Evolutionary conservation across 805 yeast species (phyloP).

Genomic region (Suhomyces canberraensis): DNA sequence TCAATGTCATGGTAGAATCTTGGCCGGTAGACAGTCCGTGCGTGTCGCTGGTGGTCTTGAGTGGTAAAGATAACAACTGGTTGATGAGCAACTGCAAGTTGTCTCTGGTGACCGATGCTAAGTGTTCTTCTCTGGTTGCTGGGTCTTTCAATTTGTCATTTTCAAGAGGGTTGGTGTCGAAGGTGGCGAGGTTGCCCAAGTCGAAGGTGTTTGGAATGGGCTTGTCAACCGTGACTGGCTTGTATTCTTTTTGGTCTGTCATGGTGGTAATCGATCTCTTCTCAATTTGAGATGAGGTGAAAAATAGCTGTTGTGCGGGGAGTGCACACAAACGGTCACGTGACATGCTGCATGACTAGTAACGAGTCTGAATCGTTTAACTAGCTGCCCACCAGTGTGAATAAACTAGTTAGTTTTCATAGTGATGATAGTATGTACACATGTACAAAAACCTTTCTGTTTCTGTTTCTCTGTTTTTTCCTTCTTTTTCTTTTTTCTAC

Average conservation of each 20-base stretch:
- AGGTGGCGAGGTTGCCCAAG: constrained; percentile 85
- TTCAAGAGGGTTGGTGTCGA: constrained; percentile 86
- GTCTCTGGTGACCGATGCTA: constrained; percentile 74
- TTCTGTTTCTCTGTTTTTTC: too few species aligned
- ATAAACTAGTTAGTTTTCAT: too few species aligned
- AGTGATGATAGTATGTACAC: too few species aligned
- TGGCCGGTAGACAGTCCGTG: constrained; percentile 56
- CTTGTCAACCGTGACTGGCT: constrained; percentile 86
- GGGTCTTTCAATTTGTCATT: constrained; percentile 53
- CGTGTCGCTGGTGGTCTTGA: constrained; percentile 80
- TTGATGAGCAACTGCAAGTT: constrained; percentile 88
- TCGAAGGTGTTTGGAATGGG: constrained; percentile 87
- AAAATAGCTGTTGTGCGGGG: too few species aligned
- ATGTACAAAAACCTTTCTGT: too few species aligned
- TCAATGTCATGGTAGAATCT: constrained; percentile 74
- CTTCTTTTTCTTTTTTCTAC: too few species aligned
- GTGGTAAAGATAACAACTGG: constrained; percentile 86
- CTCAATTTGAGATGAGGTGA: constrained; percentile 4
- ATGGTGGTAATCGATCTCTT: constrained; percentile 7
- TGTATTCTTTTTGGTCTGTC: constrained; percentile 27
- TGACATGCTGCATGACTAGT: too few species aligned
- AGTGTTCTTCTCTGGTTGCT: constrained; percentile 56
- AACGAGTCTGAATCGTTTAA: too few species aligned
- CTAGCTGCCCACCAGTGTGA: too few species aligned
- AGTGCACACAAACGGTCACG: too few species aligned